These are phyloP conservation scores for Xylaria castorea DNA, from an alignment of 495 filamentous ascomycete genomes.

Conservation along the genomic window DNA sequence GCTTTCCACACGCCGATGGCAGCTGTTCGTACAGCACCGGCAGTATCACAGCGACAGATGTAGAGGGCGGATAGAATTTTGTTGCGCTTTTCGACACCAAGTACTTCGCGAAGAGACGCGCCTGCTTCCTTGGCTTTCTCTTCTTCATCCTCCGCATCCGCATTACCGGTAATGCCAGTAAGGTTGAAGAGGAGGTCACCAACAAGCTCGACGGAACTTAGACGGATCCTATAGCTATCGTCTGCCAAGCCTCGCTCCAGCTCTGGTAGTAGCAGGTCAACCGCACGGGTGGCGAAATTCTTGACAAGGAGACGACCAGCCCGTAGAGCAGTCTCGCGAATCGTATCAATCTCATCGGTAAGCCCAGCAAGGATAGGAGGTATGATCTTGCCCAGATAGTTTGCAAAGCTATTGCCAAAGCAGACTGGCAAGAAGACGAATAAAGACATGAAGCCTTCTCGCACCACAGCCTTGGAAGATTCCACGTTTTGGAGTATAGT, in stretches of 20 bases:
- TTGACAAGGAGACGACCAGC: conserved; percentile 95
- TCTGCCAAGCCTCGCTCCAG: conserved; percentile 94
- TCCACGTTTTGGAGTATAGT: conserved; percentile 96
- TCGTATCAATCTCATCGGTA: conserved; percentile 93
- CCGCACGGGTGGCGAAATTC: conserved; percentile 94
- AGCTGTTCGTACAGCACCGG: conserved; percentile 86
- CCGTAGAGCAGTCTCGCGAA: conserved; percentile 89
- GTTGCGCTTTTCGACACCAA: conserved; percentile 94
- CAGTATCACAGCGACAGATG: conserved; percentile 97
- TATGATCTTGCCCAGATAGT: conserved; percentile 94
- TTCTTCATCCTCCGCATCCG: conserved; percentile 76
- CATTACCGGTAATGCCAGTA: conserved; percentile 87
- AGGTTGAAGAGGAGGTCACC: conserved; percentile 97
- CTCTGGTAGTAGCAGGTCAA: conserved; percentile 92
- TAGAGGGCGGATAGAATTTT: conserved; percentile 94
- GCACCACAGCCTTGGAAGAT: conserved; percentile 86
- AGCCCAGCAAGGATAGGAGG: conserved; percentile 93
- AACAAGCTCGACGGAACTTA: conserved; percentile 96
- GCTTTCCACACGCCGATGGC: conserved; percentile 97
- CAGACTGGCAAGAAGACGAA: conserved; percentile 99
- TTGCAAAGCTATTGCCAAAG: conserved; percentile 97
- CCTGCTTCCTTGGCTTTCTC: conserved; percentile 83
- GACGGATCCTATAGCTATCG: conserved; percentile 92
- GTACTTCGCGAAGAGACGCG: conserved; percentile 86
- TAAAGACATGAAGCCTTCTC: conserved; percentile 98